Evolutionary conservation across 257 asterid species (phyloP).

Genomic region (Ilex aquifolium): DNA sequence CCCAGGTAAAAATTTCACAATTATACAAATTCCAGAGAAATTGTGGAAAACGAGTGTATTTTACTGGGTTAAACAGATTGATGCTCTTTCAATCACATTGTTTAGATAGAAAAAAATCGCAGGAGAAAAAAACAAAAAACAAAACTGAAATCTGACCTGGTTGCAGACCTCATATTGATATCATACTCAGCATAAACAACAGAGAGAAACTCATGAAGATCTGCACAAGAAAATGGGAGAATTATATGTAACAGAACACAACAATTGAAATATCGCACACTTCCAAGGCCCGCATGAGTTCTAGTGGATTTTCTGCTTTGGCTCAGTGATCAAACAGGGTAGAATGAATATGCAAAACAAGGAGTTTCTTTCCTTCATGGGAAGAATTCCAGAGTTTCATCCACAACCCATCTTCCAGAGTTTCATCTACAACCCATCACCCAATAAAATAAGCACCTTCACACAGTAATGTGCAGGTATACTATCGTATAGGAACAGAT

Average conservation of each 20-base stretch:
- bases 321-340: constrained; percentile 95
- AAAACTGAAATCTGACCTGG: constrained; percentile 40
- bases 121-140: not conserved
- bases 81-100: too few species aligned
- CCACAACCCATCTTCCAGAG: constrained; percentile 51
- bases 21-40: too few species aligned
- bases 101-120: not conserved
- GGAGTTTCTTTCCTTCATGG: constrained; percentile 87
- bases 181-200: constrained; percentile 91
- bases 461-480: not conserved
- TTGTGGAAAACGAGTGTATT: too few species aligned
- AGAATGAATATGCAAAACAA: constrained; percentile 89
- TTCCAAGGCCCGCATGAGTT: constrained; percentile 94
- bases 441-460: constrained; percentile 12
- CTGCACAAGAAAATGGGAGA: constrained; percentile 31
- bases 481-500: not conserved
- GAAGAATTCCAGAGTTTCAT: constrained; percentile 79
- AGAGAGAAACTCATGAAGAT: constrained; percentile 92
- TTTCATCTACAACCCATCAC: constrained; percentile 47
- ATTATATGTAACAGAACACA: constrained; percentile 2
- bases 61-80: too few species aligned
- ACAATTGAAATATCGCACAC: constrained; percentile 19
- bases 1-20: too few species aligned
- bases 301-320: constrained; percentile 82
- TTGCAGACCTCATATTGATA: constrained; percentile 98